Evolutionary conservation across 2,329 filamentous ascomycete genomes (phyloP).

Genomic region (Coniochaeta ligniaria): DNA sequence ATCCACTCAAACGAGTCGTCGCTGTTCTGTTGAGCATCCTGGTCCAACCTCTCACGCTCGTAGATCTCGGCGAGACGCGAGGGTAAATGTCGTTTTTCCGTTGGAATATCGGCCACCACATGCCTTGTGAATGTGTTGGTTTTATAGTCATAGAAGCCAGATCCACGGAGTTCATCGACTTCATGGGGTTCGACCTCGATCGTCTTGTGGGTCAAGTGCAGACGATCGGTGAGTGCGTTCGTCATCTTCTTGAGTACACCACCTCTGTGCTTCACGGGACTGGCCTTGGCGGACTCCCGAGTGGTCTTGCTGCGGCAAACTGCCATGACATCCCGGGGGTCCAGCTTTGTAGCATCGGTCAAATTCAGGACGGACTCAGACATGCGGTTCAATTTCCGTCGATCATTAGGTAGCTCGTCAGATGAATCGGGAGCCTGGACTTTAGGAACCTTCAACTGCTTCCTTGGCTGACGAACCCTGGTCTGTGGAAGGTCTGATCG

Average conservation of each 20-base stretch:
- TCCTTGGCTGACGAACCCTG: background rate
- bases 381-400: background rate
- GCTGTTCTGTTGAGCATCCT: conserved; percentile 19
- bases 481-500: background rate
- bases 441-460: background rate
- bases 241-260: conserved; percentile 10
- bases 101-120: background rate
- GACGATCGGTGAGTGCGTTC: conserved; percentile 5
- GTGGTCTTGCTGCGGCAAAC: background rate
- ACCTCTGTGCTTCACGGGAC: conserved; percentile 1
- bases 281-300: conserved; percentile 1
- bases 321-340: background rate
- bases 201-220: background rate
- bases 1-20: background rate
- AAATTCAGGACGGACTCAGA: background rate
- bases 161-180: background rate
- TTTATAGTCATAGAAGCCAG: background rate
- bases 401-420: background rate
- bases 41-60: conserved; percentile 25
- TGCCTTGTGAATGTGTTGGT: background rate
- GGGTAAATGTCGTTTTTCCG: background rate
- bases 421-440: background rate
- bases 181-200: background rate
- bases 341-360: background rate
- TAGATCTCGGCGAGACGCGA: conserved; percentile 23